phyloP scores from a whole-genome alignment of 2,329 filamentous ascomycete species.

The Fusarium palustre region DNA sequence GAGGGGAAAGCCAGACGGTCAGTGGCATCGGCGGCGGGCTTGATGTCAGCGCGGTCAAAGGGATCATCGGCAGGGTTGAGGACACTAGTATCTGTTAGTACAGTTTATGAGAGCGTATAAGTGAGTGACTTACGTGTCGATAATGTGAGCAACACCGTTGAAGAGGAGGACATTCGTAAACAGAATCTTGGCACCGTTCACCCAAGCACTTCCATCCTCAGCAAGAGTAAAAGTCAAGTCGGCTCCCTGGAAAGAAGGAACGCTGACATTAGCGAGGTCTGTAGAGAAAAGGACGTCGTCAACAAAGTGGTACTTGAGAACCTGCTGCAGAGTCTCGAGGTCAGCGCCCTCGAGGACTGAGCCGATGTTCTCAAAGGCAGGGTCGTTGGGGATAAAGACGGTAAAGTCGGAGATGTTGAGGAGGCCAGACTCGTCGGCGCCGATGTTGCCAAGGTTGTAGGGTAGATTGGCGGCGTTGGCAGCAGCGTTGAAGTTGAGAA shows the following conservation, averaged over 20 bases:
- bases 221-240: conserved; percentile 48
- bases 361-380: conserved; percentile 47
- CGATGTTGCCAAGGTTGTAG: conserved; percentile 45
- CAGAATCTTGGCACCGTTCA: conserved; percentile 50
- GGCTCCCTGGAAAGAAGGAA: conserved; percentile 41
- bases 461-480: conserved; percentile 44
- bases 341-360: conserved; percentile 45
- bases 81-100: conserved; percentile 36
- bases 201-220: conserved; percentile 48
- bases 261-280: conserved; percentile 44
- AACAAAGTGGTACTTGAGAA: conserved; percentile 50
- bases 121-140: conserved; percentile 44
- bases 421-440: conserved; percentile 22
- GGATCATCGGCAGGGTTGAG: conserved; percentile 40
- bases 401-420: conserved; percentile 50
- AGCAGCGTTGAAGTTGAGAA: conserved; percentile 48
- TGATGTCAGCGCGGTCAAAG: conserved; percentile 44
- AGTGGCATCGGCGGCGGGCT: conserved; percentile 37
- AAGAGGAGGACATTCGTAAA: conserved; percentile 48
- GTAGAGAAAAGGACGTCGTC: conserved; percentile 50
- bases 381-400: conserved; percentile 47
- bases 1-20: conserved; percentile 47
- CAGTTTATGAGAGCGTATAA: fast-evolving
- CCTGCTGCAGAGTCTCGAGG: conserved; percentile 42
- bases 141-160: conserved; percentile 51